Evolutionary conservation across 2,329 filamentous ascomycete species (phyloP), one percentile per base, ranked within the genome.

Genomic region (Trichoderma sp.): DNA sequence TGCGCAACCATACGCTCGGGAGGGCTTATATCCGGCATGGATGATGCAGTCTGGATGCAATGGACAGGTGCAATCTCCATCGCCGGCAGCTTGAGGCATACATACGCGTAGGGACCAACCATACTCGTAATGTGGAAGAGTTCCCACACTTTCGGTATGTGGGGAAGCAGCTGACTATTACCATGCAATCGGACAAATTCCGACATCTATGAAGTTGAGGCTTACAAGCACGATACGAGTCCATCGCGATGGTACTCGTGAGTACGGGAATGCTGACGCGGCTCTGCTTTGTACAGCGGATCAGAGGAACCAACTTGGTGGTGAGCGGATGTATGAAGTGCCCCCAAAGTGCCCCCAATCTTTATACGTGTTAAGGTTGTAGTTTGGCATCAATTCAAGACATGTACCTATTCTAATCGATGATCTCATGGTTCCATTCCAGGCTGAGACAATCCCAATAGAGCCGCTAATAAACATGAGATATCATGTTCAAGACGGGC

Each of bases 1-100:
- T 50, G 65, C 65, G 28, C 65, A 34, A 34, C 65, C 65, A 59
- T 58, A 68, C 55, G 65, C 36, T 59, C 55, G 65, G 55, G 34
- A 68, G 11, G 39, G 36, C 17, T 20, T 15, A 23, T 58, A 34
- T 55, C 34, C 65, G 53, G 65, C 39, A 59, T 47, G n/a, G 7
- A 12, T 32, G 53, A 58, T 57, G 64, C 23, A 13, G 23, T 43
- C 36, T 12, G 39, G 17, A 15, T 59, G 26, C 50, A 43, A 43
- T 58, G 28, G 17, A 58, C 50, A 50, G 17, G 43, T 50, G 43
- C 43, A 20, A 50, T 50, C 43, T 32, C 30, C 12, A 55, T 30
- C 36, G 17, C 36, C 36, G 39, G 30, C 55, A 43, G 26, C 36
- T 55, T 36, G 32, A 28, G 34, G 34, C 26, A 39, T 39, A 26